Percentiles rank a stretch among this genome's conserved stretches.
These are phyloP conservation scores for Russula virescens DNA, from an alignment of 768 basidiomycete genomes.

Conservation along the genomic window DNA sequence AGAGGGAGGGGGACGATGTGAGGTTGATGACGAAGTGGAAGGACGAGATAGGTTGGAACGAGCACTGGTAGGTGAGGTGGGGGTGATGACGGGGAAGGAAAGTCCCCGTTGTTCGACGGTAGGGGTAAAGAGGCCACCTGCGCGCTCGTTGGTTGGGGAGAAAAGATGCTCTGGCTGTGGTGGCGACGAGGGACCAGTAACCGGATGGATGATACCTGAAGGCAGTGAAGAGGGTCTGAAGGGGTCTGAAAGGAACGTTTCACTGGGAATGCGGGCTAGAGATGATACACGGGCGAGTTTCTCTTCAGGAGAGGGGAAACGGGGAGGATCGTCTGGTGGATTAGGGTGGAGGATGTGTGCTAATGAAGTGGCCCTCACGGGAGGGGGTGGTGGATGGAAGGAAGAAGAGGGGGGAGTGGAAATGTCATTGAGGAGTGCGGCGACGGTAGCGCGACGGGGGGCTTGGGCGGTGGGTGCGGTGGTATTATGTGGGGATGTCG, in stretches of 20 bases:
- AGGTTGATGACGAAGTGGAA: constrained; percentile 25
- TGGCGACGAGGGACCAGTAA: constrained; percentile 7
- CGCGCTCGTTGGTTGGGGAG: constrained; percentile 17
- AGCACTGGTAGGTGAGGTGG: constrained; percentile 17
- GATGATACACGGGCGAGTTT: constrained; percentile 22
- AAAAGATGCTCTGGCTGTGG: constrained; percentile 18
- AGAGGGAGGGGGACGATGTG: constrained; percentile 20
- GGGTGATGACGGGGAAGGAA: constrained; percentile 1
- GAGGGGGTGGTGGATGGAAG: constrained; percentile 17
- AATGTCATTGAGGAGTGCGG: constrained; percentile 66
- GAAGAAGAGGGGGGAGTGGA: constrained; percentile 30
- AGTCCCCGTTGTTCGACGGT: constrained; percentile 15
- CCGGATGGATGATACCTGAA: constrained; percentile 1
- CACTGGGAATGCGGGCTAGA: constrained; percentile 13
- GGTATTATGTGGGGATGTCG: constrained; percentile 36
- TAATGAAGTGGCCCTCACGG: constrained; percentile 24
- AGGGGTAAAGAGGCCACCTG: constrained; percentile 15
- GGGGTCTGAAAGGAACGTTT: constrained; percentile 3
- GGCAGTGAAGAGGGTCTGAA: constrained; percentile 7
- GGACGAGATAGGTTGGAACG: constrained; percentile 19
- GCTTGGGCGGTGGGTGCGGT: constrained; percentile 31
- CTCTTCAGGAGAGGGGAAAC: constrained; percentile 23
- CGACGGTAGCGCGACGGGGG: constrained; percentile 65
- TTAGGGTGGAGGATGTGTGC: constrained; percentile 26
- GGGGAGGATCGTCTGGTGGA: constrained; percentile 20